Percentiles rank a stretch among this genome's conserved stretches.
phyloP scores from a whole-genome alignment of 2,329 filamentous ascomycete species.

The Aspergillus glaucus region DNA sequence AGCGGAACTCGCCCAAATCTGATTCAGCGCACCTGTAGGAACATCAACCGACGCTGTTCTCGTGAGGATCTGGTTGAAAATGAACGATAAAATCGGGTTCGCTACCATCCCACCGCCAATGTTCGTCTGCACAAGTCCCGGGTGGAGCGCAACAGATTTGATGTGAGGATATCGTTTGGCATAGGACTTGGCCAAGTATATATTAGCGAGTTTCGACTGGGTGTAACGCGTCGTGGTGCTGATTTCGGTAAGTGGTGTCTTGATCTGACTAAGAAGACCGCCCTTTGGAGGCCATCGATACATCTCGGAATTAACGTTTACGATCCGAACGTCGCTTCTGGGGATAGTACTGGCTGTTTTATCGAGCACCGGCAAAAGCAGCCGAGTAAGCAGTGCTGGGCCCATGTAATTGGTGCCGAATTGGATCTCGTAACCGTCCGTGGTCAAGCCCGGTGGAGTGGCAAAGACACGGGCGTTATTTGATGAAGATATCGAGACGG shows the following conservation, averaged over 20 bases:
- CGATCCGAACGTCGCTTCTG: constrained; percentile 12
- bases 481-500: constrained; percentile 23
- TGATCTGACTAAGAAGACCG: constrained; percentile 11
- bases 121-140: constrained; percentile 5
- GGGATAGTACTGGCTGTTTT: constrained; percentile 6
- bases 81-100: background rate
- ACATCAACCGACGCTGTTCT: background rate
- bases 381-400: constrained; percentile 19
- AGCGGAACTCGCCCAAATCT: background rate
- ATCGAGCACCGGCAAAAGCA: constrained; percentile 16
- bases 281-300: constrained; percentile 10
- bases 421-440: constrained; percentile 26
- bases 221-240: constrained; percentile 11
- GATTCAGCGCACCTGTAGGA: background rate
- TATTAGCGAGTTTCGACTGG: constrained; percentile 13
- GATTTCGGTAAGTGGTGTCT: constrained; percentile 5
- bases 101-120: background rate
- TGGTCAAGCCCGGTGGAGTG: constrained; percentile 13
- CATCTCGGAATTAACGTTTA: constrained; percentile 17
- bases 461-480: constrained; percentile 28
- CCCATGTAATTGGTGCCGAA: constrained; percentile 26
- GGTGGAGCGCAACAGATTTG: constrained; percentile 5
- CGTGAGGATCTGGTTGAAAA: background rate
- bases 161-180: constrained; percentile 4
- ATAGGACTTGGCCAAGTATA: constrained; percentile 7